Conservation (phyloP, 78 protist genomes). For the Thecamonas trahens region DNA sequence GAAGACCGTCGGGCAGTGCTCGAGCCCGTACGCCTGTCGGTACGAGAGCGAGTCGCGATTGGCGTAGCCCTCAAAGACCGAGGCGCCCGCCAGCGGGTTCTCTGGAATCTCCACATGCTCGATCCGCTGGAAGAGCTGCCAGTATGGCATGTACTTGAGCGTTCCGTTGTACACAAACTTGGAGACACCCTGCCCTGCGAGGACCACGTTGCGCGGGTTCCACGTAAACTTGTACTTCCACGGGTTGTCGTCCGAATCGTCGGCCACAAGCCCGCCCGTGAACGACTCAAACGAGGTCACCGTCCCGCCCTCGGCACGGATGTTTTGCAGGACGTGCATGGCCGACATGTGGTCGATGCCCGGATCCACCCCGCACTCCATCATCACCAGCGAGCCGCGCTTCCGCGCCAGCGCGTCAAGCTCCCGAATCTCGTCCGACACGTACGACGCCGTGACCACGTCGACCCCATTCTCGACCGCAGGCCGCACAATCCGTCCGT, state of each 20-base stretch:
- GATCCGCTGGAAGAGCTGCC: constrained; percentile 27
- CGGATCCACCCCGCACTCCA: constrained; percentile 74
- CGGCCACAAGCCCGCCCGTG: constrained; percentile 78
- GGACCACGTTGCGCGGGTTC: constrained; percentile 70
- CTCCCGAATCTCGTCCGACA: constrained; percentile 41
- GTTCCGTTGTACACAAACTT: constrained; percentile 48
- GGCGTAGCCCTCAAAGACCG: constrained; percentile 49
- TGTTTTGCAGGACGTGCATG: constrained; percentile 34
- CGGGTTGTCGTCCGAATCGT: constrained; percentile 67
- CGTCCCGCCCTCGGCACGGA: constrained; percentile 28
- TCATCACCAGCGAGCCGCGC: constrained; percentile 37
- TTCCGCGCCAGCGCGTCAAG: constrained; percentile 33
- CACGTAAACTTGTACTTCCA: constrained; percentile 79
- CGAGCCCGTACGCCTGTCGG: constrained; percentile 19
- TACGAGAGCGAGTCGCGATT: constrained; percentile 30
- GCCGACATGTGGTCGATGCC: constrained; percentile 74
- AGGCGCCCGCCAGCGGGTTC: constrained; percentile 1
- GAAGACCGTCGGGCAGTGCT: constrained; percentile 29
- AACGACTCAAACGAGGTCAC: constrained; percentile 14
- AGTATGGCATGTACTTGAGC: constrained; percentile 35
- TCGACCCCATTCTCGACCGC: constrained; percentile 34
- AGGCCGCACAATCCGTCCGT: constrained; percentile 30
- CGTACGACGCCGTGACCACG: constrained; percentile 48
- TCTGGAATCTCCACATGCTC: constrained; percentile 34
- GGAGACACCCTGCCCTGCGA: constrained; percentile 36